Evolutionary conservation across 169 alveolate species (phyloP).

Genomic region (Plasmodium cynomolgi): DNA sequence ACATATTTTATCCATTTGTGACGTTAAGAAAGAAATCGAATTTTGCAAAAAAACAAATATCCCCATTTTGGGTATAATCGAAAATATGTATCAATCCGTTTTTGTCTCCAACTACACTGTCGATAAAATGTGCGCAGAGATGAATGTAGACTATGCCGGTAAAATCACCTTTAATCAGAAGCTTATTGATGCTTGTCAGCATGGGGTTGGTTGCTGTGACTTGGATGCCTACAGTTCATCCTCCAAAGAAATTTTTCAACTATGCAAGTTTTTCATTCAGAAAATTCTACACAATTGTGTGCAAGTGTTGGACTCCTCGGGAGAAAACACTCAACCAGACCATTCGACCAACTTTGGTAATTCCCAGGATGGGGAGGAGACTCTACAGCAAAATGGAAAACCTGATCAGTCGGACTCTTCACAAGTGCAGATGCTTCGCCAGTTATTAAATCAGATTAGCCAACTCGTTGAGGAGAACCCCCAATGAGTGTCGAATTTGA

Average conservation of each 20-base stretch:
- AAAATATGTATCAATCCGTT: slow-evolving; percentile 95
- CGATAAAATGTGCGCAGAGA: slow-evolving; percentile 81
- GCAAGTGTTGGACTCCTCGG: neutral
- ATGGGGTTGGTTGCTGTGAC: slow-evolving; percentile 78
- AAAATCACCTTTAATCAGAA: slow-evolving; percentile 80
- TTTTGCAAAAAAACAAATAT: slow-evolving; percentile 90
- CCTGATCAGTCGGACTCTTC: neutral
- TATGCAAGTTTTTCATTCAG: slow-evolving; percentile 42
- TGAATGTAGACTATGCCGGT: slow-evolving; percentile 84
- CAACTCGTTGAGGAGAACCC: slow-evolving; percentile 10
- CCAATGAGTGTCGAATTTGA: neutral
- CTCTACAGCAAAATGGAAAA: neutral
- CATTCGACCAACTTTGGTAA: neutral
- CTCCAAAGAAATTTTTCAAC: slow-evolving; percentile 69
- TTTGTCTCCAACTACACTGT: slow-evolving; percentile 78
- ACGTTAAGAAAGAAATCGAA: slow-evolving; percentile 77
- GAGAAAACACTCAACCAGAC: neutral
- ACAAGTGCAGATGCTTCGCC: slow-evolving; percentile 6
- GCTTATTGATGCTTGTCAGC: slow-evolving; percentile 80
- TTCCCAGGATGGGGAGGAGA: neutral
- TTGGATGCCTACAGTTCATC: slow-evolving; percentile 44
- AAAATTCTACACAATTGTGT: neutral
- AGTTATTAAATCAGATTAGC: slow-evolving; percentile 20
- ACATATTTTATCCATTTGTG: slow-evolving; percentile 78
- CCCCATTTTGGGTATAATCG: slow-evolving; percentile 95